Conservation (phyloP, 345 rosid species). For the Excoecaria cochinchinensis region DNA sequence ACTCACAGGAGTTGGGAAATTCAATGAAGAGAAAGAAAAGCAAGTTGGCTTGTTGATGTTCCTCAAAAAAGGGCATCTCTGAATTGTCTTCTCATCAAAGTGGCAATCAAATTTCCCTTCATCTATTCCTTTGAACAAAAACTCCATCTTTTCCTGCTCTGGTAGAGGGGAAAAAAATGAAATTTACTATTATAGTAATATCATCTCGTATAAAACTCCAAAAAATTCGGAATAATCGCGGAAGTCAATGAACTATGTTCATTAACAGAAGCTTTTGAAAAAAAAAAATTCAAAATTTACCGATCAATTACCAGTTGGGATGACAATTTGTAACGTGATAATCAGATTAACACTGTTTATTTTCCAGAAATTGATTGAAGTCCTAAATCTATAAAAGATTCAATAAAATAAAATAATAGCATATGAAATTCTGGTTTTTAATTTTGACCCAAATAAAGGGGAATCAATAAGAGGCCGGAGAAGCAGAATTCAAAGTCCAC, state of each 20-base stretch:
- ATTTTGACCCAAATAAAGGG: not conserved
- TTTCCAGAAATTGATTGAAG: not conserved
- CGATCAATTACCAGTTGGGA: not conserved
- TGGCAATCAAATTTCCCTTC: constrained; percentile 46
- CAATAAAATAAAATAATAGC: not conserved
- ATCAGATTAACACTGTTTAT: not conserved
- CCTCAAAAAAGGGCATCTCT: constrained; percentile 76
- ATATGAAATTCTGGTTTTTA: no score
- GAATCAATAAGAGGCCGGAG: not conserved
- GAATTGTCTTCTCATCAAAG: constrained; percentile 48
- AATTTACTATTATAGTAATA: no score
- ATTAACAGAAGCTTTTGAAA: not conserved
- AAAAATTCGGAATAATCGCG: no score
- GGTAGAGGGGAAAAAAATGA: not conserved
- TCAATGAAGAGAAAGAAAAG: constrained; percentile 57
- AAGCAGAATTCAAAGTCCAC: not conserved
- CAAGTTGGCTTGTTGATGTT: constrained; percentile 72
- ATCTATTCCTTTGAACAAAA: constrained; percentile 36
- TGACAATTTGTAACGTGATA: not conserved
- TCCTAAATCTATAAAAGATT: not conserved
- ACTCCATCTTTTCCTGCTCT: constrained; percentile 41
- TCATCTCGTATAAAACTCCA: no score
- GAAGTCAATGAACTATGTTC: not conserved
- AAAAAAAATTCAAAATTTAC: not conserved
- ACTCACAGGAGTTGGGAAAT: constrained; percentile 47